Percentiles rank a stretch among this genome's conserved stretches.
phyloP scores from a whole-genome alignment of 2,329 filamentous ascomycete genomes.

The Trichoderma atrobrunneum region DNA sequence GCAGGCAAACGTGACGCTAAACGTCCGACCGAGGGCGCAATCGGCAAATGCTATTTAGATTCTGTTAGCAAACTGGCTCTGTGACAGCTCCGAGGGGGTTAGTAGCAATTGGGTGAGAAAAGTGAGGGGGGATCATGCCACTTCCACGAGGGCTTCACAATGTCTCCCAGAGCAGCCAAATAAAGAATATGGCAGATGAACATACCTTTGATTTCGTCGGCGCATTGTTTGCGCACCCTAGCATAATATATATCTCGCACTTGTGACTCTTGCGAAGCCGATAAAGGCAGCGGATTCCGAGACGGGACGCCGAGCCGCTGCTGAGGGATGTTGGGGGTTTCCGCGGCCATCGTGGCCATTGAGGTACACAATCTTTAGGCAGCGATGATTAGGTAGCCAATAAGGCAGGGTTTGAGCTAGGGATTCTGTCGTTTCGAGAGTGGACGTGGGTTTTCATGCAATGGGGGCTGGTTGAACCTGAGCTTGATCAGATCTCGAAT shows the following conservation, averaged over 20 bases:
- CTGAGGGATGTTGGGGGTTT: slow-evolving; percentile 33
- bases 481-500: slow-evolving; percentile 4
- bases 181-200: background rate
- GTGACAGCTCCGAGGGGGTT: background rate
- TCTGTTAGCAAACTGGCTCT: background rate
- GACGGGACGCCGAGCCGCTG: slow-evolving; percentile 51
- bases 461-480: background rate
- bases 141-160: background rate
- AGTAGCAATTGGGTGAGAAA: background rate
- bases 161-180: background rate
- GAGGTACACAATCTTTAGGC: background rate
- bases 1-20: slow-evolving; percentile 86
- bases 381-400: background rate
- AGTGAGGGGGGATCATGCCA: background rate
- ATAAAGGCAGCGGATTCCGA: slow-evolving; percentile 79
- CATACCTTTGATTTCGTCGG: slow-evolving; percentile 72
- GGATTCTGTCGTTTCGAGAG: background rate
- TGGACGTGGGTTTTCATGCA: background rate
- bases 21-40: slow-evolving; percentile 81
- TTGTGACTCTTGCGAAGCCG: slow-evolving; percentile 75
- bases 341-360: slow-evolving; percentile 34
- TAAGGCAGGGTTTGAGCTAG: background rate
- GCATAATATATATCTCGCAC: slow-evolving; percentile 79
- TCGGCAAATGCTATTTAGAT: slow-evolving; percentile 74
- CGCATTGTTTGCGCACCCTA: slow-evolving; percentile 72